Base-by-base conservation (phyloP, 148 eudicot species). In the Amaranthus cruentus region DNA sequence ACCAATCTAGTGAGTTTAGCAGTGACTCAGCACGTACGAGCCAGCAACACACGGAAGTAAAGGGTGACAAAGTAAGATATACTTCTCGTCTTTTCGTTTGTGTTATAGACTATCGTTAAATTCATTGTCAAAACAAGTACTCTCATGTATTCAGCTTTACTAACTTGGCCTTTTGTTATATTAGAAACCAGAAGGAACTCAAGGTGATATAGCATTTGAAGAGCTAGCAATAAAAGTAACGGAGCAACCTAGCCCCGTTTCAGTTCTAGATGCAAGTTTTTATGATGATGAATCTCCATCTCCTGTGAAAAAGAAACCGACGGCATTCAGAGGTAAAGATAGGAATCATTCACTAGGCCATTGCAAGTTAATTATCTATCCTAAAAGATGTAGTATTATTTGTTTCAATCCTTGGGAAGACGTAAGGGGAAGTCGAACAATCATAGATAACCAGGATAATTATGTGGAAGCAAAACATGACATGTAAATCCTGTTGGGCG, bases 231-330 rank as follows among this genome's bases (percentile, higher is more conserved):
- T 73, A 60, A 73, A 78, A 56, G 76, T 79, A 54, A 64, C 65
- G 71, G 98, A 93, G 80, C 97, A 93, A 73, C 96, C 98, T 68
- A 93, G 98, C 75, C 98, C 98, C 9, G 80, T 93, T 53, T 93
- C 96, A 7, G 94, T 93, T 68, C 93, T 90, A 68, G 98, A 93
- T 79, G 81, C 76, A 14, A 68, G 81, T 62, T 87, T 90, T 77
- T 89, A 83, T 61, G 79, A 58, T 6, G 96, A 93, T 64, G 94
- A 89, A 72, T 77, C 86, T 72, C 87, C 90, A 47, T 90, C 98
- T 59, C 98, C 98, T 28, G 82, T 93, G 7, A 88, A 83, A 71
- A 88, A 87, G 81, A 87, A 72, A 81, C 70, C 81, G 64, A 81
- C 71, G 43, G 78, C 80, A 55, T 83, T 84, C 42, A 82, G 60